Evolutionary conservation across 345 rosid genomes (phyloP).

Genomic region (Crucihimalaya himalaica): DNA sequence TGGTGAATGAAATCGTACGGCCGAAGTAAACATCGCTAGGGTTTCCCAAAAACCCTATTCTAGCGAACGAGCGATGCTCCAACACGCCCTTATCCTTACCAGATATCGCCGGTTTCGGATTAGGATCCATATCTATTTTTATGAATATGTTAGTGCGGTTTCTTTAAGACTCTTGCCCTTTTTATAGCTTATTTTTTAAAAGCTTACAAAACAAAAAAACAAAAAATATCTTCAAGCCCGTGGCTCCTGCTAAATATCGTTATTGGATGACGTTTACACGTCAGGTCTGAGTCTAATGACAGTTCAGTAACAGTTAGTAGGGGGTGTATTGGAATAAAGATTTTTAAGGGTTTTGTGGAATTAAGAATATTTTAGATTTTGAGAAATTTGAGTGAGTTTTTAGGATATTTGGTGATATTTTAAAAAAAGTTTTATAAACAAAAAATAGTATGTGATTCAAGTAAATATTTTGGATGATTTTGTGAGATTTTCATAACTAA

Average conservation of each 20-base stretch:
- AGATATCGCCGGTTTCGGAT: neutral
- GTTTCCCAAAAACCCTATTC: conserved; percentile 68
- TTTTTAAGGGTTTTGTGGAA: too few species aligned
- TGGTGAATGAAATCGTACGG: conserved; percentile 61
- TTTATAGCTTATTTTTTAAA: conserved; percentile 3
- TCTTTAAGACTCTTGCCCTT: neutral
- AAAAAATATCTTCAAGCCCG: neutral
- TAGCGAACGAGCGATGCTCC: conserved; percentile 62
- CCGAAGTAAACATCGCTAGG: conserved; percentile 82
- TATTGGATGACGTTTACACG: conserved; percentile 9
- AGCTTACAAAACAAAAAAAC: too few species aligned
- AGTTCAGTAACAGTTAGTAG: neutral
- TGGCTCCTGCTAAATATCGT: neutral
- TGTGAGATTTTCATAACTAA: too few species aligned
- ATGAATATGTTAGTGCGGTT: neutral
- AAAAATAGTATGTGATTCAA: too few species aligned
- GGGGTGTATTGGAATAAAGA: too few species aligned
- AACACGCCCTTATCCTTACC: conserved; percentile 5
- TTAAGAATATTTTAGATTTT: too few species aligned
- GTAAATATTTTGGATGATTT: too few species aligned
- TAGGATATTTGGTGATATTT: too few species aligned
- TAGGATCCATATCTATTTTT: neutral
- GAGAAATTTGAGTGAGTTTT: too few species aligned
- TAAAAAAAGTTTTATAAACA: too few species aligned
- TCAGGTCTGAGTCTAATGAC: neutral